phyloP scores from a whole-genome alignment of 495 filamentous ascomycete species.

The Monascus purpureus region DNA sequence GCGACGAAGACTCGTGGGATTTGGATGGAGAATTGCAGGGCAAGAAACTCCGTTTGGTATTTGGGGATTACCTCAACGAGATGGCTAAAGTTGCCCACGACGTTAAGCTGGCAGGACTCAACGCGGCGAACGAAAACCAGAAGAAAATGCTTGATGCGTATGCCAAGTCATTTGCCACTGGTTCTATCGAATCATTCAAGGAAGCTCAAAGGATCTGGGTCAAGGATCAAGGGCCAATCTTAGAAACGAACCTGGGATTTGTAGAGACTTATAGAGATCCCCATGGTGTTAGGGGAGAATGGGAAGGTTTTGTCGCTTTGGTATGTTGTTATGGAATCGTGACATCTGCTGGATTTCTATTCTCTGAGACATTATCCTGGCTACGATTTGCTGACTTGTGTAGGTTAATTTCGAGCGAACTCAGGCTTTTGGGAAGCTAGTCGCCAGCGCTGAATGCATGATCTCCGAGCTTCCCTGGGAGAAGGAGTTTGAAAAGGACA shows the following conservation, averaged over 20 bases:
- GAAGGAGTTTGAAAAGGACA: slow-evolving; percentile 85
- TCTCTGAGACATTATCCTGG: too few species aligned
- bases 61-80: slow-evolving; percentile 69
- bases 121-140: slow-evolving; percentile 77
- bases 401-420: slow-evolving; percentile 75
- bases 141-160: slow-evolving; percentile 74
- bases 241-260: slow-evolving; percentile 89
- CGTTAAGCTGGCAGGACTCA: slow-evolving; percentile 55
- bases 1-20: slow-evolving; percentile 49
- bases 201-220: slow-evolving; percentile 88
- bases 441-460: slow-evolving; percentile 62
- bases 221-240: slow-evolving; percentile 71
- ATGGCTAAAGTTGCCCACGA: slow-evolving; percentile 65
- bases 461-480: slow-evolving; percentile 85
- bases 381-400: slow-evolving; percentile 19
- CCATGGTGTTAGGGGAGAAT: slow-evolving; percentile 84
- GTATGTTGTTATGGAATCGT: slow-evolving; percentile 22
- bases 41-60: slow-evolving; percentile 61
- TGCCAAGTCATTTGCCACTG: slow-evolving; percentile 67
- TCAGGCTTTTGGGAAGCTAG: slow-evolving; percentile 73
- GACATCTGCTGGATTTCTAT: too few species aligned
- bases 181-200: slow-evolving; percentile 79
- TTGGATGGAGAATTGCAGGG: slow-evolving; percentile 49
- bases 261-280: slow-evolving; percentile 95
- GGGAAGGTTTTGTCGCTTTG: slow-evolving; percentile 84